phyloP scores from a whole-genome alignment of 306 rosid genomes.

The Cucumis hystrix region DNA sequence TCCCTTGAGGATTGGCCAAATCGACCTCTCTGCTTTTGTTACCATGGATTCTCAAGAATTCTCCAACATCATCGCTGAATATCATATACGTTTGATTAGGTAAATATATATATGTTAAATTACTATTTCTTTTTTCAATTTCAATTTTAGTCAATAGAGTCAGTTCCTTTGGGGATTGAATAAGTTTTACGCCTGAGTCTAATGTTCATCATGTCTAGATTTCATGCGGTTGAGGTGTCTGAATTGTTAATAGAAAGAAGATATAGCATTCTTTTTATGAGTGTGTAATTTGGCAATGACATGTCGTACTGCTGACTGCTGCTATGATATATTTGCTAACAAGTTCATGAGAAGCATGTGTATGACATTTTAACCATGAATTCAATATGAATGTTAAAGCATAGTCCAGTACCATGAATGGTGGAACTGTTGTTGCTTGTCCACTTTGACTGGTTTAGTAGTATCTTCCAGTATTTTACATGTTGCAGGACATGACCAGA shows the following conservation, averaged over 20 bases:
- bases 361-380: background rate
- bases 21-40: background rate
- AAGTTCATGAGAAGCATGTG: background rate
- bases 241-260: background rate
- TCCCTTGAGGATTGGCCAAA: background rate
- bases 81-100: background rate
- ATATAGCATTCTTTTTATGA: background rate
- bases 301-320: background rate
- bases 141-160: too few relatives aligned
- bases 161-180: background rate
- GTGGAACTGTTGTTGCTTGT: background rate
- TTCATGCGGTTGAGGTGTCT: background rate
- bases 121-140: too few relatives aligned
- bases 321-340: background rate
- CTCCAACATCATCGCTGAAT: background rate
- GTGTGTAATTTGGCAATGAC: background rate
- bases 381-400: background rate
- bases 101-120: too few relatives aligned
- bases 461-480: conserved; percentile 12
- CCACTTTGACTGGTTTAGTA: background rate
- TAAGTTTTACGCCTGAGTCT: background rate
- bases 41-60: background rate
- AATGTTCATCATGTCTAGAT: background rate
- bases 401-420: background rate
- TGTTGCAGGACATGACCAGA: conserved; percentile 78